These are phyloP conservation scores for Schizothecium vesticola DNA, from an alignment of 495 filamentous ascomycete species.

Conservation along the genomic window DNA sequence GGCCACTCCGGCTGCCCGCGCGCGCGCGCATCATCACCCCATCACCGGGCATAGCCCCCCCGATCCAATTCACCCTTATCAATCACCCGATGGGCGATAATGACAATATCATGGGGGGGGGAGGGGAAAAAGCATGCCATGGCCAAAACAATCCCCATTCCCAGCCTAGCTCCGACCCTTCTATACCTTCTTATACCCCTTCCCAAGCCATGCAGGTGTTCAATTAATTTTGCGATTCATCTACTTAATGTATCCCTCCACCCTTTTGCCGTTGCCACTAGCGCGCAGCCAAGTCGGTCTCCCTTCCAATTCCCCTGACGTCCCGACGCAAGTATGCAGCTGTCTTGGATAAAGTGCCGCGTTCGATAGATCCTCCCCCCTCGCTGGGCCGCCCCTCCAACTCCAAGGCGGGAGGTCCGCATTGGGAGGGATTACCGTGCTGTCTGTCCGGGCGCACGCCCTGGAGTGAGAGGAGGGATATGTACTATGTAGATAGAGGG, in stretches of 20 bases:
- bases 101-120: neutral
- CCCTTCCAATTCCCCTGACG: neutral
- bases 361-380: neutral
- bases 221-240: conserved; percentile 9
- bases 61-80: neutral
- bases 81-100: neutral
- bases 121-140: neutral
- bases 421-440: neutral
- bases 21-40: neutral
- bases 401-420: neutral
- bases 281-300: too few relatives aligned
- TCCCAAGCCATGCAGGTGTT: conserved; percentile 55
- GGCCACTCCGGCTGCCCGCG: too few relatives aligned
- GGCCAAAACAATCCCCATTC: neutral
- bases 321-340: neutral
- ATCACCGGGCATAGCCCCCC: neutral
- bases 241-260: neutral
- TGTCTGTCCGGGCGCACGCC: neutral
- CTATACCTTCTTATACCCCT: conserved; percentile 77
- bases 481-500: neutral
- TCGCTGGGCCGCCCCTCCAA: neutral
- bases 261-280: neutral
- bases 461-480: neutral
- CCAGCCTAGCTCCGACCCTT: conserved; percentile 25
- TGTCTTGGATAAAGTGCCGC: conserved; percentile 3